Conservation (phyloP, 2,329 filamentous ascomycete species). For the Chaetomium sp. region DNA sequence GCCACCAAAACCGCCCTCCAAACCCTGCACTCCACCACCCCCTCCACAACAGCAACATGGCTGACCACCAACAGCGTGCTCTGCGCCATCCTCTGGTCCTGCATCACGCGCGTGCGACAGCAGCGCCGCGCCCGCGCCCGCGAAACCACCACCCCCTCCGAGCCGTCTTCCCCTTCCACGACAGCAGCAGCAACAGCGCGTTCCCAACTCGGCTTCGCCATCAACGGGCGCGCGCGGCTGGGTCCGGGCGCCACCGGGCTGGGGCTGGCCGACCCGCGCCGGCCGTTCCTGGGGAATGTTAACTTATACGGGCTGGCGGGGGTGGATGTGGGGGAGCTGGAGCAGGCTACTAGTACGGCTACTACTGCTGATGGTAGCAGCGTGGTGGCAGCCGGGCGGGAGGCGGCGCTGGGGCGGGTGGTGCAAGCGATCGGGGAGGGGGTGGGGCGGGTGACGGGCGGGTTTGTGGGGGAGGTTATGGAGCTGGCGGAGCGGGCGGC, state of each 20-base stretch:
- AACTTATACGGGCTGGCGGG: neutral
- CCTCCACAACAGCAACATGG: neutral
- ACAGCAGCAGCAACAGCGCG: neutral
- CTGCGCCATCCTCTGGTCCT: slow-evolving; percentile 18
- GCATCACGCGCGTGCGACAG: slow-evolving; percentile 13
- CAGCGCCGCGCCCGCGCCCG: slow-evolving; percentile 6
- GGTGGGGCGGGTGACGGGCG: slow-evolving; percentile 11
- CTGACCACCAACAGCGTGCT: slow-evolving; percentile 21
- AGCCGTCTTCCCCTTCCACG: neutral
- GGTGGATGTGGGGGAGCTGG: neutral
- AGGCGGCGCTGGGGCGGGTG: neutral
- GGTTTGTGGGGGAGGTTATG: slow-evolving; percentile 11
- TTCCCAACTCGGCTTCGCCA: slow-evolving; percentile 19
- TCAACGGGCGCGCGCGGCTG: slow-evolving; percentile 15
- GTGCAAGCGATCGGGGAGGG: slow-evolving; percentile 7
- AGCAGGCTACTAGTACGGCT: neutral
- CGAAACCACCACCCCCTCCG: no score
- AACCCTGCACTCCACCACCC: neutral
- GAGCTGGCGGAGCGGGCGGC: slow-evolving; percentile 14
- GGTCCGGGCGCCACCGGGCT: neutral
- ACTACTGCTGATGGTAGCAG: no score
- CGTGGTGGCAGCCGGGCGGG: no score
- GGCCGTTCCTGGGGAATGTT: slow-evolving; percentile 21
- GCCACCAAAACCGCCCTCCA: slow-evolving; percentile 2
- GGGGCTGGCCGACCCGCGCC: neutral